Evolutionary conservation across 2,329 filamentous ascomycete species (phyloP), one percentile per base, ranked within the genome.

Genomic region (Nigrograna mackinnonii): DNA sequence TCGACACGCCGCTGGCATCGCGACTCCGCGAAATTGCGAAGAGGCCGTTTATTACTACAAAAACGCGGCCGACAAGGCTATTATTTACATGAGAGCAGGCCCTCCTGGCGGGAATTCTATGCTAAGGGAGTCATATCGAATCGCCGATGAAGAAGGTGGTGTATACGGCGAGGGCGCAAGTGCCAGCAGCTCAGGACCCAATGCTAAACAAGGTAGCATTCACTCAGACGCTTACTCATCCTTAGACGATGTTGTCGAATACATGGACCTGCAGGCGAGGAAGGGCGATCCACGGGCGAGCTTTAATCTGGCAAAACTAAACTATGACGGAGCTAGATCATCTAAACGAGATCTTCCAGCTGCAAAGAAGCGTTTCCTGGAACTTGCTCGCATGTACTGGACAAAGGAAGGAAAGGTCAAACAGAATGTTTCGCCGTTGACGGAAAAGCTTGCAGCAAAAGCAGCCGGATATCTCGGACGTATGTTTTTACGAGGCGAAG

Each of bases 141-240:
- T 96, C 57, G 89, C 91, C 3, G 95, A 99, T 60, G 90, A 96
- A 36, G 76, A 86, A 21, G 95, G 94, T 6, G 94, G 94, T 32
- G 87, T 96, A 5, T 99, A 96, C 64, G 95, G 94, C 35, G 90
- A 96, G 69, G 95, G 94, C 3, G 94, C 94, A 11, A 97, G 92
- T 63, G 89, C 86, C 28, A 86, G 86, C 18, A 96, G 91, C 62
- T 87, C 94, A 0, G 94, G 94, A 4, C 79, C 82, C 43, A 91
- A 95, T 62, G 90, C 91, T 4, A 80, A 86, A 58, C 84, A 85
- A 49, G 82, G 84, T 16, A 83, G 84, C 42, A 79, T 85, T 1
- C 85, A 87, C 51, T 89, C 89, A 3, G 88, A 94, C 61, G 83
- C 87, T 1, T 87, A 95, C 58, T 90, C 91, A 1, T 88, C 89